phyloP scores from a whole-genome alignment of 768 basidiomycete genomes.

The Cantharellus anzutake region DNA sequence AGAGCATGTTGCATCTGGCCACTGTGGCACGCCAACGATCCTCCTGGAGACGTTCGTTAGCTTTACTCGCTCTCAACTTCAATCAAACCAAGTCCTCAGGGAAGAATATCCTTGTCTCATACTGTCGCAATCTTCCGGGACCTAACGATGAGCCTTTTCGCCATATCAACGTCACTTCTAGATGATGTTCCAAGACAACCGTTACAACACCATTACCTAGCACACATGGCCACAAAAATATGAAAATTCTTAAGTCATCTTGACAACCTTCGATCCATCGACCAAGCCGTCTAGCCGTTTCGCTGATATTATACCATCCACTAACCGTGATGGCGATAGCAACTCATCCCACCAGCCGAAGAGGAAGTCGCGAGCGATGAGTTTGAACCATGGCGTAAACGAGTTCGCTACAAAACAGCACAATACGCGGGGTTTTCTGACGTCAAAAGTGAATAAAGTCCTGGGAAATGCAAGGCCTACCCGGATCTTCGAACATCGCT shows the following conservation, averaged over 20 bases:
- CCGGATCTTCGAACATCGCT: slow-evolving; percentile 66
- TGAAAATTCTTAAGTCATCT: slow-evolving; percentile 26
- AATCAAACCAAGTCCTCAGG: too few species aligned
- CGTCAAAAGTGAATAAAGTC: not conserved
- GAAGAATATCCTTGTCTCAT: too few species aligned
- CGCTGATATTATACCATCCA: slow-evolving; percentile 38
- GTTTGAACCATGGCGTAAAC: slow-evolving; percentile 99
- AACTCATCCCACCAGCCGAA: slow-evolving; percentile 99
- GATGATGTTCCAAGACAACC: too few species aligned
- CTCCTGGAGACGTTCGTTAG: too few species aligned
- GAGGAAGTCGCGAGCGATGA: slow-evolving; percentile 90
- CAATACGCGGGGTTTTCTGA: not conserved
- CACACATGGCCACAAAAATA: too few species aligned
- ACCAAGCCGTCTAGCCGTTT: slow-evolving; percentile 43
- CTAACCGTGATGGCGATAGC: slow-evolving; percentile 31
- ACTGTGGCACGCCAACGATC: too few species aligned
- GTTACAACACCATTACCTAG: too few species aligned
- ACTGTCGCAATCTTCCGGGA: too few species aligned
- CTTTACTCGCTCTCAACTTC: too few species aligned
- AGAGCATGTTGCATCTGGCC: too few species aligned
- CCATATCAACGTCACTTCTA: too few species aligned
- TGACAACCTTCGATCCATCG: slow-evolving; percentile 56
- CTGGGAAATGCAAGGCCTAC: slow-evolving; percentile 24
- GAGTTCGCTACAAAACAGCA: slow-evolving; percentile 35
- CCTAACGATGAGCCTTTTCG: too few species aligned